Conservation (phyloP, 75 land plant species). For the Larix kaempferi region DNA sequence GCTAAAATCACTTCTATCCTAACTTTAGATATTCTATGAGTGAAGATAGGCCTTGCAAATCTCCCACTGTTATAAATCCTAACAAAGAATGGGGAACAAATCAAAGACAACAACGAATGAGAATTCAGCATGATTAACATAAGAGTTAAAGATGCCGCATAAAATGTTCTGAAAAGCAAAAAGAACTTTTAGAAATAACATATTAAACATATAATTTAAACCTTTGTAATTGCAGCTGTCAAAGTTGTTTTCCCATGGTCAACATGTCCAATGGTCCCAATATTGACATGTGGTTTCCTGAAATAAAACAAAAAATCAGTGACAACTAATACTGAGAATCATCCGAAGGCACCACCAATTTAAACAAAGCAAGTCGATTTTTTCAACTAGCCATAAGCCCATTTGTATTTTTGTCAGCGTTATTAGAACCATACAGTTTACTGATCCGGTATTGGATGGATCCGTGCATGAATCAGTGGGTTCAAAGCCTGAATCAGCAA, state of each 20-base stretch:
- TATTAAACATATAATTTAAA: slow-evolving; percentile 15
- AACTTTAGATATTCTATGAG: neutral
- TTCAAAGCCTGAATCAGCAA: too few species aligned
- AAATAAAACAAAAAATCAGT: slow-evolving; percentile 7
- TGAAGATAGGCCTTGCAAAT: neutral
- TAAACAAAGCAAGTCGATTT: slow-evolving; percentile 4
- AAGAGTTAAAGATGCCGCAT: neutral
- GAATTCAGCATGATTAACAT: neutral
- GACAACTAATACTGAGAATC: neutral
- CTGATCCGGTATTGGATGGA: too few species aligned
- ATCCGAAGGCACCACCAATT: neutral
- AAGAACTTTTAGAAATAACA: neutral
- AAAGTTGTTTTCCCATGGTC: slow-evolving; percentile 98
- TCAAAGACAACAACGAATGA: neutral
- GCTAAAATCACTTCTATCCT: too few species aligned
- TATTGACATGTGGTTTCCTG: slow-evolving; percentile 97
- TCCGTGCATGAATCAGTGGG: too few species aligned
- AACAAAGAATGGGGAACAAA: neutral
- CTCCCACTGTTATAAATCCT: neutral
- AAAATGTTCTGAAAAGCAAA: neutral
- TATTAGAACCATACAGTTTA: too few species aligned
- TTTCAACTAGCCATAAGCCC: neutral
- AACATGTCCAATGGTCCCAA: slow-evolving; percentile 98
- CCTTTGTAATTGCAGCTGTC: slow-evolving; percentile 97
- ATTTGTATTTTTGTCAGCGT: neutral